Evolutionary conservation across 768 basidiomycete genomes (phyloP).

Genomic region (Tulasnella sp.): DNA sequence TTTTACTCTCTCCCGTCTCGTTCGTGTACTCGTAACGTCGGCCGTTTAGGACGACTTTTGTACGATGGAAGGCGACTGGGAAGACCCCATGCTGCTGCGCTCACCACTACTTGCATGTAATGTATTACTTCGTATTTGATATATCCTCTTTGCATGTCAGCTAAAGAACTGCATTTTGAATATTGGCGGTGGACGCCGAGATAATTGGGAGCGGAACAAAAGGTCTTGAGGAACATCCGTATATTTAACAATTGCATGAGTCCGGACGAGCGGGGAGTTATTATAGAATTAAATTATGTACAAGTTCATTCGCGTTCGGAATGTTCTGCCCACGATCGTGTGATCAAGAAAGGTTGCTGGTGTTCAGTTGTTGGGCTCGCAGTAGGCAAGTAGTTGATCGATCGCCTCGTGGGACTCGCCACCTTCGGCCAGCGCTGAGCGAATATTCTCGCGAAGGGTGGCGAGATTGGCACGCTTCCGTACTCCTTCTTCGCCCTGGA

Average conservation of each 20-base stretch:
- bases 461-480: background rate
- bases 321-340: background rate
- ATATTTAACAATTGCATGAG: background rate
- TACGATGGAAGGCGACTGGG: background rate
- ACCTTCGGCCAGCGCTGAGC: background rate
- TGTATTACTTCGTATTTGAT: slow-evolving; percentile 2
- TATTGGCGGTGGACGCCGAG: background rate
- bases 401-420: background rate
- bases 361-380: background rate
- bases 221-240: background rate
- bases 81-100: background rate
- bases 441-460: background rate
- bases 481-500: background rate
- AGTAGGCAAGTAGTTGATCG: background rate
- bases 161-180: background rate
- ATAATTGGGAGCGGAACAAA: background rate
- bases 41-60: background rate
- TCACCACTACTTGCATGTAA: slow-evolving; percentile 1
- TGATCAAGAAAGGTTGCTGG: background rate
- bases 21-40: background rate
- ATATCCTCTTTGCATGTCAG: background rate
- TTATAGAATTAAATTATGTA: background rate
- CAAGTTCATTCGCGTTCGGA: background rate
- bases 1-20: background rate
- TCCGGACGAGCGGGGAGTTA: background rate